These are phyloP conservation scores for Gossypium thurberi DNA, from an alignment of 345 rosid species.

Conservation along the genomic window DNA sequence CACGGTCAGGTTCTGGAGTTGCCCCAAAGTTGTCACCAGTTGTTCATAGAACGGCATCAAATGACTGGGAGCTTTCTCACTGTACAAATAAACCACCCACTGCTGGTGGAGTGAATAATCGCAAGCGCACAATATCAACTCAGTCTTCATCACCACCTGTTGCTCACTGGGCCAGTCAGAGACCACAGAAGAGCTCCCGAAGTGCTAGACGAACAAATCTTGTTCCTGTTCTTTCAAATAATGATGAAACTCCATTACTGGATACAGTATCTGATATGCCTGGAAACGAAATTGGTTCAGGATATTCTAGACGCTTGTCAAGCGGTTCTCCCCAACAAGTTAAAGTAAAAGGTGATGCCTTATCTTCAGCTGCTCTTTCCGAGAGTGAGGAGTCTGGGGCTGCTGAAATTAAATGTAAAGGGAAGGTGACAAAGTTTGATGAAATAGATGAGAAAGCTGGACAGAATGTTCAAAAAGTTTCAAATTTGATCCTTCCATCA, in stretches of 20 bases:
- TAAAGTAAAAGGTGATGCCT: conserved; percentile 61
- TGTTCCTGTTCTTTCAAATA: conserved; percentile 61
- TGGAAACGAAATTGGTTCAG: conserved; percentile 56
- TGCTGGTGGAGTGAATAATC: conserved; percentile 56
- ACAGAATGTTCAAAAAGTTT: conserved; percentile 58
- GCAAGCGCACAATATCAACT: conserved; percentile 59
- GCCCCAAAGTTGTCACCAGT: conserved; percentile 65
- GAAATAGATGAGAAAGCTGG: conserved; percentile 71
- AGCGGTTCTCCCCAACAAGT: conserved; percentile 74
- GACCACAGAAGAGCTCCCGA: conserved; percentile 88
- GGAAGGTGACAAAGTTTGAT: conserved; percentile 62
- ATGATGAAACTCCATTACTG: conserved; percentile 55
- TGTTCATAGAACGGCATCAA: conserved; percentile 52
- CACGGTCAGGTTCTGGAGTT: conserved; percentile 61
- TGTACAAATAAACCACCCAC: conserved; percentile 68
- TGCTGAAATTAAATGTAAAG: conserved; percentile 68
- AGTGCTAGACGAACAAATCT: conserved; percentile 81
- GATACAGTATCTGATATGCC: conserved; percentile 62
- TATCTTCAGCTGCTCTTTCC: conserved; percentile 61
- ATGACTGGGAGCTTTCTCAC: conserved; percentile 82
- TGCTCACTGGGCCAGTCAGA: conserved; percentile 79
- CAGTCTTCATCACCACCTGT: conserved; percentile 81
- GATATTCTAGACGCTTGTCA: conserved; percentile 52
- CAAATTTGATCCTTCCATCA: conserved; percentile 46
- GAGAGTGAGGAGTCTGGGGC: conserved; percentile 91